Conservation (phyloP, 1,284 basidiomycete species). For the Tilletia indica region DNA sequence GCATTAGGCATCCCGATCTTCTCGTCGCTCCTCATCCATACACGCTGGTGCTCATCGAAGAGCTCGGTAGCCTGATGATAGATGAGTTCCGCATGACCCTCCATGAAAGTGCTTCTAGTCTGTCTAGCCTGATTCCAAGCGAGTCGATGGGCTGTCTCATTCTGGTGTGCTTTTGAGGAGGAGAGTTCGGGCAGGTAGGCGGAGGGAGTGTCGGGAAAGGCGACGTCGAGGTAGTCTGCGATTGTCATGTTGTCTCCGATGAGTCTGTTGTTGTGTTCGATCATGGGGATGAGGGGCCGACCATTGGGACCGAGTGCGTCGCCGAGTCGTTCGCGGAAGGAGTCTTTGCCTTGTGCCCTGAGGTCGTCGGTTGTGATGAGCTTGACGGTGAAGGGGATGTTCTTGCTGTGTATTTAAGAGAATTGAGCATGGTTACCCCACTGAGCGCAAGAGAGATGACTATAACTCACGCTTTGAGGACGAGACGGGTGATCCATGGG, state of each 20-base stretch:
- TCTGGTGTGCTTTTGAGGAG: background rate
- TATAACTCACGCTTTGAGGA: conserved; percentile 2
- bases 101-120: background rate
- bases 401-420: conserved; percentile 2
- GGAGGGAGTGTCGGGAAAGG: background rate
- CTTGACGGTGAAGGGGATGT: conserved; percentile 17
- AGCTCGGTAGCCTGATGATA: background rate
- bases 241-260: conserved; percentile 10
- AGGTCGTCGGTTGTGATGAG: conserved; percentile 5
- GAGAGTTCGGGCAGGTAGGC: background rate
- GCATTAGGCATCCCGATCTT: conserved; percentile 8
- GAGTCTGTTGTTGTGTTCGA: conserved; percentile 13
- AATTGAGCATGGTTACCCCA: background rate
- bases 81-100: background rate
- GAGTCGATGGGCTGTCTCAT: background rate
- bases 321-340: conserved; percentile 10
- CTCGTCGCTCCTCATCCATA: conserved; percentile 3
- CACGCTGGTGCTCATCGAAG: conserved; percentile 1
- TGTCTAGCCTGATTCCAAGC: background rate
- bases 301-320: background rate
- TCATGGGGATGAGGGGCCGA: conserved; percentile 11
- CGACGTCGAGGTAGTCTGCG: conserved; percentile 1
- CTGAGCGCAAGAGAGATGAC: background rate
- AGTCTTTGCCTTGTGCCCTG: background rate
- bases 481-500: conserved; percentile 16